Evolutionary conservation across 768 basidiomycete species (phyloP).

Genomic region (Candolleomyces efflorescens): DNA sequence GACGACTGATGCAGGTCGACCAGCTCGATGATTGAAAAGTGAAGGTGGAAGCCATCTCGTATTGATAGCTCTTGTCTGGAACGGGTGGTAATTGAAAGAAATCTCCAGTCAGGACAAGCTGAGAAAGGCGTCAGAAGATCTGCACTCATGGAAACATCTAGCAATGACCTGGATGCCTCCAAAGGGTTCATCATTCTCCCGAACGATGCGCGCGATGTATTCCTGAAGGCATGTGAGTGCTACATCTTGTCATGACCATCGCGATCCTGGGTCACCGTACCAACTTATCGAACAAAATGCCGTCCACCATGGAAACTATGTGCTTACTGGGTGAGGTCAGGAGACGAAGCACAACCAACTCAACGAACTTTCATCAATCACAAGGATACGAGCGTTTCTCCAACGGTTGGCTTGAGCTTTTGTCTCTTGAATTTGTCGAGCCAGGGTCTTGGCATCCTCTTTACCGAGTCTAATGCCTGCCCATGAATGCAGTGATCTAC

Average conservation of each 20-base stretch:
- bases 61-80: slow-evolving; percentile 30
- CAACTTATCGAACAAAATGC: slow-evolving; percentile 69
- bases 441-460: slow-evolving; percentile 39
- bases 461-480: slow-evolving; percentile 61
- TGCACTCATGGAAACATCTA: slow-evolving; percentile 11
- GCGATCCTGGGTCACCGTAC: slow-evolving; percentile 29
- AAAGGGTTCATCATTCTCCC: slow-evolving; percentile 56
- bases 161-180: slow-evolving; percentile 76
- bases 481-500: slow-evolving; percentile 62
- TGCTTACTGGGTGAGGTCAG: not conserved
- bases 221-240: slow-evolving; percentile 38
- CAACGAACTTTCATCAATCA: slow-evolving; percentile 68
- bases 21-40: slow-evolving; percentile 67
- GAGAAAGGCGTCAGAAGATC: not conserved
- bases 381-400: slow-evolving; percentile 46
- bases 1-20: slow-evolving; percentile 46
- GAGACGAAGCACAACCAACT: too few relatives aligned
- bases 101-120: slow-evolving; percentile 74
- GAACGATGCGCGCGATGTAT: slow-evolving; percentile 54
- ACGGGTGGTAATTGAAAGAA: slow-evolving; percentile 83
- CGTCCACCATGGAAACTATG: slow-evolving; percentile 1
- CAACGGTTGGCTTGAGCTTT: slow-evolving; percentile 37
- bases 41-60: slow-evolving; percentile 47
- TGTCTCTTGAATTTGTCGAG: slow-evolving; percentile 24
- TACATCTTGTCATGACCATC: not conserved